Conservation (phyloP, 805 yeast genomes). For the Cyberlindnera samutprakarnensis region DNA sequence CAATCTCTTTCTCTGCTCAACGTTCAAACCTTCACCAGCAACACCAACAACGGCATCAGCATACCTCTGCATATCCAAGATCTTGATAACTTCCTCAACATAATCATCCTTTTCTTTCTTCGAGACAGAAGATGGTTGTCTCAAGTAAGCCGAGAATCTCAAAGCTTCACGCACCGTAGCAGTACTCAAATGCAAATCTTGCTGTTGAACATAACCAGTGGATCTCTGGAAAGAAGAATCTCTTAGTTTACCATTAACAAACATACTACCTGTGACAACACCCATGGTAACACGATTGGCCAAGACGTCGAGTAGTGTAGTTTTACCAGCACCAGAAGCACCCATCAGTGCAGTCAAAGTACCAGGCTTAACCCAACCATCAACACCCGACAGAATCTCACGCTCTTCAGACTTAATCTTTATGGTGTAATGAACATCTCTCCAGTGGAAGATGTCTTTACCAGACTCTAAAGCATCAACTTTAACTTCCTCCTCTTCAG, state of each 20-base stretch:
- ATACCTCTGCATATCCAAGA: constrained; percentile 55
- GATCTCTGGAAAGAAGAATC: constrained; percentile 55
- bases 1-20: constrained; percentile 57
- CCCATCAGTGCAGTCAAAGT: constrained; percentile 76
- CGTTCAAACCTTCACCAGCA: constrained; percentile 62
- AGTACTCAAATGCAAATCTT: constrained; percentile 59
- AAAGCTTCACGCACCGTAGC: constrained; percentile 70
- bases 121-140: constrained; percentile 52
- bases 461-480: constrained; percentile 26
- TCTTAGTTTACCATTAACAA: constrained; percentile 56
- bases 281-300: constrained; percentile 68
- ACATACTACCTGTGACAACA: constrained; percentile 58
- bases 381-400: constrained; percentile 55
- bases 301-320: constrained; percentile 63
- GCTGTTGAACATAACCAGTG: constrained; percentile 62
- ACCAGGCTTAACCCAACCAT: constrained; percentile 82
- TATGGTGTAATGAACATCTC: constrained; percentile 64
- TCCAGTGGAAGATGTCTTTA: constrained; percentile 67
- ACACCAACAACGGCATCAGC: constrained; percentile 72
- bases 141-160: constrained; percentile 55
- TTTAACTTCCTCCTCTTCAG: constrained; percentile 11
- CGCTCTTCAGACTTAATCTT: constrained; percentile 54
- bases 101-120: constrained; percentile 51
- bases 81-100: constrained; percentile 56
- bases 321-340: constrained; percentile 78